A percentile compares a stretch with the other conserved stretches of the same genome.
Evolutionary conservation across 2,329 filamentous ascomycete species (phyloP).

Genomic region (Akanthomyces dipterigenus): DNA sequence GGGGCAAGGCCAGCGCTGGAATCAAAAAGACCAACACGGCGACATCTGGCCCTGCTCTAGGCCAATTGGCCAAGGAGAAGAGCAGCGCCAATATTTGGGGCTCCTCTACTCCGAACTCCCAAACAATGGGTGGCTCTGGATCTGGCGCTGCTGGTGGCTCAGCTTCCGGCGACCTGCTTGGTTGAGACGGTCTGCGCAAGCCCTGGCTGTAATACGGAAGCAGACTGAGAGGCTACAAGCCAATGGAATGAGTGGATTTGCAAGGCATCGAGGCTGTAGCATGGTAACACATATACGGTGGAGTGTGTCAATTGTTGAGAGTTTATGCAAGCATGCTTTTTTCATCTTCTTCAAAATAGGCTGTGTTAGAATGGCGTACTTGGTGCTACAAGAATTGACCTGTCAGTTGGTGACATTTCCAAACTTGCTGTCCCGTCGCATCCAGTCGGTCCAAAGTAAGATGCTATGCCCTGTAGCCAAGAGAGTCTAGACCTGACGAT

Average conservation of each 20-base stretch:
- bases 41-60: conserved; percentile 67
- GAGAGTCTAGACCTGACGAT: conserved; percentile 10
- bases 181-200: conserved; percentile 22
- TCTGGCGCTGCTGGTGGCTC: conserved; percentile 26
- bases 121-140: conserved; percentile 11
- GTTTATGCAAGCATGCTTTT: conserved; percentile 3
- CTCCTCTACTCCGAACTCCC: conserved; percentile 40
- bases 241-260: not conserved
- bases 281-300: not conserved
- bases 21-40: conserved; percentile 65
- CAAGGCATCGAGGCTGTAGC: not conserved
- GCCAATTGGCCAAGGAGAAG: conserved; percentile 96
- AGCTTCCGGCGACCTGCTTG: conserved; percentile 43
- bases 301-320: not conserved
- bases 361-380: conserved; percentile 33
- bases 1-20: conserved; percentile 66
- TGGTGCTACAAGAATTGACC: conserved; percentile 33
- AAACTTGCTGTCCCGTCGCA: not conserved
- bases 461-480: not conserved
- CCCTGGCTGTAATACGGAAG: not conserved
- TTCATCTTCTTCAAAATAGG: not conserved
- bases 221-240: not conserved
- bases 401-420: conserved; percentile 15
- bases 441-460: not conserved
- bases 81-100: conserved; percentile 94